These are phyloP conservation scores for Alternaria arborescens DNA, from an alignment of 2,329 filamentous ascomycete genomes.

Conservation along the genomic window DNA sequence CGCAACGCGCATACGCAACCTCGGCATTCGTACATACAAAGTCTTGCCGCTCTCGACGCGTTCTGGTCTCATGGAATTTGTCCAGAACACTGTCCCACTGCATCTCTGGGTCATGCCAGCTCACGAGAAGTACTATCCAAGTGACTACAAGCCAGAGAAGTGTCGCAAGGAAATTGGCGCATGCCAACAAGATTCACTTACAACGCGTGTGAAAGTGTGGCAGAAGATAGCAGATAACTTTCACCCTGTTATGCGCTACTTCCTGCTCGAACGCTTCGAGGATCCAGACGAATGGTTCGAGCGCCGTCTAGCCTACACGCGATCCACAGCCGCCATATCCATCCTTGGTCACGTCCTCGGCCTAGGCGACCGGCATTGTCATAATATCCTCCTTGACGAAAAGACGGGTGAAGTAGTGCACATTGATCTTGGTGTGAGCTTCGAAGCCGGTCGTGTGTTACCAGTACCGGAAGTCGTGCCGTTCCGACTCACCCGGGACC, in stretches of 20 bases:
- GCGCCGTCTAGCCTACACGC: conserved; percentile 86
- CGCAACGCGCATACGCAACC: conserved; percentile 83
- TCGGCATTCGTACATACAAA: conserved; percentile 96
- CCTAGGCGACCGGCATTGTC: conserved; percentile 91
- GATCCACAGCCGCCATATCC: conserved; percentile 92
- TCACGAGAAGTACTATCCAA: conserved; percentile 85
- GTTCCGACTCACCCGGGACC: conserved; percentile 91
- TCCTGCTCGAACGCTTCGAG: conserved; percentile 93
- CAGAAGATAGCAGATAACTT: conserved; percentile 81
- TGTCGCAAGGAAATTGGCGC: conserved; percentile 83
- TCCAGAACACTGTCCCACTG: conserved; percentile 88
- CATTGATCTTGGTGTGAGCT: conserved; percentile 95
- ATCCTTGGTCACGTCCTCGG: conserved; percentile 94
- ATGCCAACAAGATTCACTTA: conserved; percentile 73
- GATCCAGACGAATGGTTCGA: conserved; percentile 97
- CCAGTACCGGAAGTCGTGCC: conserved; percentile 95
- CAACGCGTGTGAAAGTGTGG: conserved; percentile 77
- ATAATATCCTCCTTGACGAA: conserved; percentile 94
- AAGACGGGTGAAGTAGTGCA: conserved; percentile 93
- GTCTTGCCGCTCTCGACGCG: conserved; percentile 86
- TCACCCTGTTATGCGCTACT: conserved; percentile 93
- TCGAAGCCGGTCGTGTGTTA: conserved; percentile 94
- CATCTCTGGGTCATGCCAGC: conserved; percentile 93
- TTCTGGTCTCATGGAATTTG: conserved; percentile 96
- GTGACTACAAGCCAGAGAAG: conserved; percentile 76